A percentile compares a stretch with the other conserved stretches of the same genome.
Evolutionary conservation across 2,329 filamentous ascomycete genomes (phyloP).

Genomic region (Hymenoscyphus fructigenus): DNA sequence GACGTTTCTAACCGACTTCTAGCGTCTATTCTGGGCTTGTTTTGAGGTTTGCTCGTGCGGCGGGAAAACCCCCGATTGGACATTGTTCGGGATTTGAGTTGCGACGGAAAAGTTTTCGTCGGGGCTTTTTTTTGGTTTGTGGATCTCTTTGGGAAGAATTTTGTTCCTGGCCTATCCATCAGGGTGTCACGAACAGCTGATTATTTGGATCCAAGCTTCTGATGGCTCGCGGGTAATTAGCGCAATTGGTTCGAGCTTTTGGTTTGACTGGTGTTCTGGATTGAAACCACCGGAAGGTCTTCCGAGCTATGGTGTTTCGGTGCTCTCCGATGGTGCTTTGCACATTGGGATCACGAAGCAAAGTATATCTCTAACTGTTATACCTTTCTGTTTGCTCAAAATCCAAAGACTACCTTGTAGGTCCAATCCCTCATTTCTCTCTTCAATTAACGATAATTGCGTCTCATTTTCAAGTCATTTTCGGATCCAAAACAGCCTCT

Average conservation of each 20-base stretch:
- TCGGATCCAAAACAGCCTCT: no score
- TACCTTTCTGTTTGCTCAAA: no score
- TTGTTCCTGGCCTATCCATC: neutral
- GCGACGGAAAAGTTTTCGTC: neutral
- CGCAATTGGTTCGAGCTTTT: neutral
- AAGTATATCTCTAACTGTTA: neutral
- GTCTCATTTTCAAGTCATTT: no score
- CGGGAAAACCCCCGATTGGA: neutral
- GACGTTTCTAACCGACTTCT: constrained; percentile 1
- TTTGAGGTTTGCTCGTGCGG: neutral
- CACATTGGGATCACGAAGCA: neutral
- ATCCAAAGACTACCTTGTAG: no score
- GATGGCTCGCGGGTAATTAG: neutral
- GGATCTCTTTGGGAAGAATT: neutral
- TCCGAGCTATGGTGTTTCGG: constrained; percentile 2
- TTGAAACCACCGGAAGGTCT: neutral
- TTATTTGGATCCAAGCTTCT: neutral
- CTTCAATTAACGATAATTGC: no score
- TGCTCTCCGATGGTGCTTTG: neutral
- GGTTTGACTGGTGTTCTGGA: neutral
- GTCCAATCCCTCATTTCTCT: no score
- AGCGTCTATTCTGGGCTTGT: neutral
- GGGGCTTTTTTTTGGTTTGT: neutral
- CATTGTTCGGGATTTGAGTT: neutral
- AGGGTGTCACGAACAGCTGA: neutral